Conservation (phyloP, 2,329 filamentous ascomycete genomes). For the Blastomyces gilchristii region DNA sequence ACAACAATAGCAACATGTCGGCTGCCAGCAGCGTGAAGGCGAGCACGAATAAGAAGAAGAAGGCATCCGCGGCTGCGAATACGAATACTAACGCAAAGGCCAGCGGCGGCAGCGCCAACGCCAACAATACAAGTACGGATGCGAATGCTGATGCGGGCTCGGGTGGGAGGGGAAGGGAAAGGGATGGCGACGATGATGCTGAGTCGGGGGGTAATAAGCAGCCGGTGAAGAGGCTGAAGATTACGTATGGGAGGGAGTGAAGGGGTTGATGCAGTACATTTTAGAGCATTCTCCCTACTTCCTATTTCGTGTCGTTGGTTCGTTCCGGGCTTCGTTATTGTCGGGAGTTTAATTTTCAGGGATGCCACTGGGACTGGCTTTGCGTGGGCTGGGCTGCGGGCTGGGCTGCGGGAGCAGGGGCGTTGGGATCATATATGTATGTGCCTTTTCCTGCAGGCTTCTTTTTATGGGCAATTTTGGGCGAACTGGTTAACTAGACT, state of each 20-base stretch:
- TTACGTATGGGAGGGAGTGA: slow-evolving; percentile 37
- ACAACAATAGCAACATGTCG: slow-evolving; percentile 10
- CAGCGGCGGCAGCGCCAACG: background rate
- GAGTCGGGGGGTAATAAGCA: slow-evolving; percentile 26
- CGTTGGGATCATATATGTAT: too few species aligned
- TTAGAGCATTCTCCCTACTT: too few species aligned
- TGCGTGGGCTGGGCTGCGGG: too few species aligned
- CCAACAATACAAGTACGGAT: background rate
- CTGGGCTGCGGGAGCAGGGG: too few species aligned
- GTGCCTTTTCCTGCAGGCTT: too few species aligned
- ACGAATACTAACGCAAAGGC: slow-evolving; percentile 4
- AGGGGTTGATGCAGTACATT: background rate
- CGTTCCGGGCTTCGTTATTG: background rate
- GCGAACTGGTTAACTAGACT: too few species aligned
- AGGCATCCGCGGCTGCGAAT: slow-evolving; percentile 18
- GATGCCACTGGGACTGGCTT: too few species aligned
- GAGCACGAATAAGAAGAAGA: slow-evolving; percentile 35
- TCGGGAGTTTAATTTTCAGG: background rate
- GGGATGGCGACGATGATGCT: slow-evolving; percentile 25
- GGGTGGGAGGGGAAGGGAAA: slow-evolving; percentile 24
- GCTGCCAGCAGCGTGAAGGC: slow-evolving; percentile 26
- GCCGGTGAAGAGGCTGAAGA: slow-evolving; percentile 36
- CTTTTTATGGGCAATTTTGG: too few species aligned
- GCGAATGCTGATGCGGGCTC: slow-evolving; percentile 11
- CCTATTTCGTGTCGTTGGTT: background rate